Conservation (phyloP, 257 asterid genomes). For the Ehretia macrophylla region DNA sequence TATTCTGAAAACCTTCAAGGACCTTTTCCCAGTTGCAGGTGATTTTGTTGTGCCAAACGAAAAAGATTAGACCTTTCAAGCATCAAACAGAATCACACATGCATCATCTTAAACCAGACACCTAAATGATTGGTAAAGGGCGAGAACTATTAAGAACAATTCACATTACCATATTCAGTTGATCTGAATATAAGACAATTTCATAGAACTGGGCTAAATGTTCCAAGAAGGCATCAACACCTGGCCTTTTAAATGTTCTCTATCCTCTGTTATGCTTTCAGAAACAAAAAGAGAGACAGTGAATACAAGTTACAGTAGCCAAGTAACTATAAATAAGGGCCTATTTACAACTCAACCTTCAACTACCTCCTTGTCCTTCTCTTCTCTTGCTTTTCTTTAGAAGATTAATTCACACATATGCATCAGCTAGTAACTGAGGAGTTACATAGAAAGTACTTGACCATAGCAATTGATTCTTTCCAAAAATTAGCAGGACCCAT, state of each 20-base stretch:
- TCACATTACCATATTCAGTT: constrained; percentile 45
- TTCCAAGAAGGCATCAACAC: constrained; percentile 87
- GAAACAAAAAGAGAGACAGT: constrained; percentile 7
- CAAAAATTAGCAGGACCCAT: no score
- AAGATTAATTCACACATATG: no score
- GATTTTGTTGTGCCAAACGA: constrained; percentile 33
- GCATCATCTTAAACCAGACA: not conserved
- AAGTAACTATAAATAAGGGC: not conserved
- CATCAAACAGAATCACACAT: not conserved
- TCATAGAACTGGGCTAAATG: constrained; percentile 80
- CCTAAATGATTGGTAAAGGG: constrained; percentile 3
- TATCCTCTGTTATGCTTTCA: constrained; percentile 88
- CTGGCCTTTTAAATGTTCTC: constrained; percentile 95
- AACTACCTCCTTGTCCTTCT: not conserved
- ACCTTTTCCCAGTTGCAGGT: constrained; percentile 81
- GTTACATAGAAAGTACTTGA: no score
- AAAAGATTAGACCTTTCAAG: not conserved
- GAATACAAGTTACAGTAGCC: not conserved
- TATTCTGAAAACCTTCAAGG: constrained; percentile 70
- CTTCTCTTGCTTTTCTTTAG: no score
- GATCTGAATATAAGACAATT: constrained; percentile 72
- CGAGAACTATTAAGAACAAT: not conserved
- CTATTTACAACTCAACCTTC: not conserved
- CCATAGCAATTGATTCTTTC: no score
- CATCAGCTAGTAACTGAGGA: no score